Evolutionary conservation across 2,329 filamentous ascomycete species (phyloP).

Genomic region (Zelopaecilomyces penicillatus): DNA sequence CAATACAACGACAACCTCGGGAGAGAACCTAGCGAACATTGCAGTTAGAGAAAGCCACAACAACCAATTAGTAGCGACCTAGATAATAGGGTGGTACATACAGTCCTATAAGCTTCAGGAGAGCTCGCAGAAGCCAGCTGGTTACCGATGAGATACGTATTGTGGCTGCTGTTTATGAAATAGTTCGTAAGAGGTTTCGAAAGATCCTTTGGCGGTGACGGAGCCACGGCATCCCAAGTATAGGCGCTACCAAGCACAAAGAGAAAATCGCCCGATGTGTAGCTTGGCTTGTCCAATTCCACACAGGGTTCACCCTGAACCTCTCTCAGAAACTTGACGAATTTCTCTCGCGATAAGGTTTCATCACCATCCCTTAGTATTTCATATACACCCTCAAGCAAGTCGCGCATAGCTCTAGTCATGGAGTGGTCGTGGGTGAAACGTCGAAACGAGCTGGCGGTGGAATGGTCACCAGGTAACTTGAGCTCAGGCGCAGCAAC

Average conservation of each 20-base stretch:
- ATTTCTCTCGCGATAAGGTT: constrained; percentile 25
- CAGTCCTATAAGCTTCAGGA: constrained; percentile 68
- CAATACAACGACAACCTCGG: constrained; percentile 78
- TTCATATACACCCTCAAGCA: constrained; percentile 40
- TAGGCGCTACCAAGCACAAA: constrained; percentile 37
- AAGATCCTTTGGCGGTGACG: constrained; percentile 46
- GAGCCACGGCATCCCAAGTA: constrained; percentile 35
- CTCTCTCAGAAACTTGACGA: constrained; percentile 40
- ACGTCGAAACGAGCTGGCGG: constrained; percentile 13
- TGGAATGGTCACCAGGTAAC: neutral
- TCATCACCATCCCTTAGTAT: constrained; percentile 29
- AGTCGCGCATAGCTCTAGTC: constrained; percentile 39
- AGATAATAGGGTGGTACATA: constrained; percentile 30
- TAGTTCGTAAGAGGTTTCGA: constrained; percentile 73
- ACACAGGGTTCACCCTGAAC: constrained; percentile 38
- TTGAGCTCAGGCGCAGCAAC: constrained; percentile 16
- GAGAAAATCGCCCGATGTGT: constrained; percentile 42
- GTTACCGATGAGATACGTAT: constrained; percentile 84
- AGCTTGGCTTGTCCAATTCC: constrained; percentile 31
- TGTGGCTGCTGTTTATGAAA: constrained; percentile 91
- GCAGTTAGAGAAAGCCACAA: neutral
- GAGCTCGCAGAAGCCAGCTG: constrained; percentile 73
- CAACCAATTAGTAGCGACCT: no score
- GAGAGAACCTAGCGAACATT: constrained; percentile 50
- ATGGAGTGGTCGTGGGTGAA: constrained; percentile 24